phyloP scores from a whole-genome alignment of 2,329 filamentous ascomycete genomes.

The Scedosporium boydii region DNA sequence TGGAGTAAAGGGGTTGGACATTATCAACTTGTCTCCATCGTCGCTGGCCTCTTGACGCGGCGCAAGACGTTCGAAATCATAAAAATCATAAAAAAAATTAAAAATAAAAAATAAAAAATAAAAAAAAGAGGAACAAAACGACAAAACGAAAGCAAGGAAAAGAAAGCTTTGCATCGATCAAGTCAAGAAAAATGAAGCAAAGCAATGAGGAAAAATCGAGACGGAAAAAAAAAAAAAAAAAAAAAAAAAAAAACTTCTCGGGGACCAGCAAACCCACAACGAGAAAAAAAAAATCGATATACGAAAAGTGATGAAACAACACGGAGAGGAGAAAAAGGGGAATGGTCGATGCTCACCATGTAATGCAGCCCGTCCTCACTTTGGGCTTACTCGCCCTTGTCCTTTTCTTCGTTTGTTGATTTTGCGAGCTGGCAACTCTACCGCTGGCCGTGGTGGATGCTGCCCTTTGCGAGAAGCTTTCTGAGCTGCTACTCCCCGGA shows the following conservation, averaged over 20 bases:
- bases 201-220: not conserved
- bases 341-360: slow-evolving; percentile 19
- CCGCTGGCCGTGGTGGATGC: not conserved
- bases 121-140: not conserved
- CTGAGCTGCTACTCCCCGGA: not conserved
- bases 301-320: not conserved
- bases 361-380: slow-evolving; percentile 29
- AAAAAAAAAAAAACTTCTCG: too few relatives aligned
- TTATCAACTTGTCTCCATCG: slow-evolving; percentile 12
- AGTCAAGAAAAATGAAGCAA: too few relatives aligned
- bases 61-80: not conserved
- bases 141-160: not conserved
- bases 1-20: slow-evolving; percentile 4
- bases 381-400: slow-evolving; percentile 27
- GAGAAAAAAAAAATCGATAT: not conserved
- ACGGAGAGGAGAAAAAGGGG: not conserved
- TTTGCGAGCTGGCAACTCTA: not conserved
- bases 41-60: not conserved
- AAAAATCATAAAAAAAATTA: not conserved
- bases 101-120: not conserved
- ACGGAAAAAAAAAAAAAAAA: not conserved
- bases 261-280: not conserved
- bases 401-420: slow-evolving; percentile 8
- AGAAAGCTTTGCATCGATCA: not conserved
- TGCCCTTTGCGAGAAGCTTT: not conserved